phyloP scores from a whole-genome alignment of 176 grass and related monocot species.

The Juncus effusus region DNA sequence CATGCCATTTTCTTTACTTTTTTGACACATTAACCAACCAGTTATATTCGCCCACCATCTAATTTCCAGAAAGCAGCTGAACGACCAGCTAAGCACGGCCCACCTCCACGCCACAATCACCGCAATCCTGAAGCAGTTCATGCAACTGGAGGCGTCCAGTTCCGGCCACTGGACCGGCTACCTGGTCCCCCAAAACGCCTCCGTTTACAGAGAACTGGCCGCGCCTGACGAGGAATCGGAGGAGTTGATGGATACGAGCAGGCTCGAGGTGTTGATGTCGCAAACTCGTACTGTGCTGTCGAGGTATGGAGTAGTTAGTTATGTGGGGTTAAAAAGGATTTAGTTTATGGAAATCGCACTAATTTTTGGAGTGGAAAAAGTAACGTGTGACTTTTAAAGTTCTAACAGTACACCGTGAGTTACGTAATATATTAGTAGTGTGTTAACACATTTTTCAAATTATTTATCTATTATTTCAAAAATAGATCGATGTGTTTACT shows the following conservation, averaged over 20 bases:
- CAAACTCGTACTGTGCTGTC: slow-evolving; percentile 74
- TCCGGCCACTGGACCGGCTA: slow-evolving; percentile 82
- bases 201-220: slow-evolving; percentile 53
- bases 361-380: neutral
- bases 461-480: too few species aligned
- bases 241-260: slow-evolving; percentile 60
- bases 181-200: slow-evolving; percentile 74
- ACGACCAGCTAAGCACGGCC: slow-evolving; percentile 66
- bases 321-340: neutral
- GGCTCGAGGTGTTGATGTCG: slow-evolving; percentile 77
- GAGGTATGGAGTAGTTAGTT: slow-evolving; percentile 40
- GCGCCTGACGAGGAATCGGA: slow-evolving; percentile 66
- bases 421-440: too few species aligned
- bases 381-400: neutral
- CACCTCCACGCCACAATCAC: slow-evolving; percentile 59
- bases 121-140: slow-evolving; percentile 65
- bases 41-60: too few species aligned
- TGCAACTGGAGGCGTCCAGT: slow-evolving; percentile 49
- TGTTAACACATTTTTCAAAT: too few species aligned
- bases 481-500: too few species aligned
- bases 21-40: too few species aligned
- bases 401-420: too few species aligned
- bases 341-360: neutral
- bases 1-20: too few species aligned
- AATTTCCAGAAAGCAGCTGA: slow-evolving; percentile 80